Percentiles rank a stretch among this genome's conserved stretches.
phyloP scores from a whole-genome alignment of 2,329 filamentous ascomycete species.

The Ophiocordyceps polyrhachis-furcata region DNA sequence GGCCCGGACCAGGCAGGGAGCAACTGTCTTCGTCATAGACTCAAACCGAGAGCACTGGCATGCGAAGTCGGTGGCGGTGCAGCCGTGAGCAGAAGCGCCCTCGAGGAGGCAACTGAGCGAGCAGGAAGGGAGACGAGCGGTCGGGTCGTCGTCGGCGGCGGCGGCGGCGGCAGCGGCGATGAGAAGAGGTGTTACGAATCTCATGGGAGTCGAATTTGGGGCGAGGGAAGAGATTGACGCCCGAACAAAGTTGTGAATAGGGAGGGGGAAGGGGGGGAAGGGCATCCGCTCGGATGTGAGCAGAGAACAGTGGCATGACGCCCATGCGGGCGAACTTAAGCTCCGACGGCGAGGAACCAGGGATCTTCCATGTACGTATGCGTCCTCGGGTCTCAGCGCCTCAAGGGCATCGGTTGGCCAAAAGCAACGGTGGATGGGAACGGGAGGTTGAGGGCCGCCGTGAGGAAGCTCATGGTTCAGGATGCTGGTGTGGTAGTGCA shows the following conservation, averaged over 20 bases:
- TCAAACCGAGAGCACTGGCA: conserved; percentile 20
- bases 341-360: too few species aligned
- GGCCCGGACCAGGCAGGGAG: conserved; percentile 16
- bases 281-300: too few species aligned
- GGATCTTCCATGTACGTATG: too few species aligned
- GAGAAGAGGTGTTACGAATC: conserved; percentile 1
- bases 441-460: too few species aligned
- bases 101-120: conserved; percentile 17
- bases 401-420: too few species aligned
- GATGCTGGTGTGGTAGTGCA: too few species aligned
- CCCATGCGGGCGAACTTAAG: too few species aligned
- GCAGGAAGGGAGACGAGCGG: conserved; percentile 17
- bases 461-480: neutral
- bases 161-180: conserved; percentile 4
- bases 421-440: too few species aligned
- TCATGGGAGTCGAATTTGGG: neutral
- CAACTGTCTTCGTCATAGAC: conserved; percentile 14
- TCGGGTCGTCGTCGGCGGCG: conserved; percentile 5
- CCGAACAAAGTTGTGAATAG: neutral
- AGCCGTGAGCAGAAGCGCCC: conserved; percentile 14
- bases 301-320: too few species aligned
- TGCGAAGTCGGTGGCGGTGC: conserved; percentile 13
- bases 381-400: too few species aligned
- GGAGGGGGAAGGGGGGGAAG: neutral
- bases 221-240: neutral